Percentiles rank a stretch among this genome's conserved stretches.
Evolutionary conservation across 768 basidiomycete species (phyloP).

Genomic region (Porphyrellus cyaneotinctus): DNA sequence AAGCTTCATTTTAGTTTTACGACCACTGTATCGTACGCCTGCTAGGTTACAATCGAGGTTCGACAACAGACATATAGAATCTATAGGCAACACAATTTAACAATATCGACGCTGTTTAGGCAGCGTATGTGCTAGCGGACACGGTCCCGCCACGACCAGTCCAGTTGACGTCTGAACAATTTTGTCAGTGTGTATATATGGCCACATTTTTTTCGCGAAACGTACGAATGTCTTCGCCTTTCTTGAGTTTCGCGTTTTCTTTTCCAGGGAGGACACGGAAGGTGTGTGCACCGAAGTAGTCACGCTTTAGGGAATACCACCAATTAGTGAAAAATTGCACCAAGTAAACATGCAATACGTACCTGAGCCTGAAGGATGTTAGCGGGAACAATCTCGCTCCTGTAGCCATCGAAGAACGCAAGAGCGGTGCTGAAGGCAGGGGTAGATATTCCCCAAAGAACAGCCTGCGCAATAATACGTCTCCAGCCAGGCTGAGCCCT

Average conservation of each 20-base stretch:
- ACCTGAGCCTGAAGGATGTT: constrained; percentile 94
- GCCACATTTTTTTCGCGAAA: constrained; percentile 23
- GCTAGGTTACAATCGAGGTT: constrained; percentile 12
- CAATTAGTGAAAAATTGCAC: constrained; percentile 1
- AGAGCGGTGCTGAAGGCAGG: constrained; percentile 98
- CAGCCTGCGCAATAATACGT: constrained; percentile 92
- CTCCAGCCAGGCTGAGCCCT: constrained; percentile 98
- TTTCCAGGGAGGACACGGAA: constrained; percentile 92
- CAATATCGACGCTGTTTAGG: constrained; percentile 34
- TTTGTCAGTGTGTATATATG: not conserved
- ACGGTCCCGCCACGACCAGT: constrained; percentile 96
- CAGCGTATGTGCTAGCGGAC: constrained; percentile 81
- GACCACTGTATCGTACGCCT: constrained; percentile 14
- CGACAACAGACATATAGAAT: constrained; percentile 9
- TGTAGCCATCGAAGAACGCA: constrained; percentile 98
- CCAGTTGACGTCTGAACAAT: constrained; percentile 85
- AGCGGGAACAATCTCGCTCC: constrained; percentile 91
- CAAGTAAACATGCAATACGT: constrained; percentile 9
- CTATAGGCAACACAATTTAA: constrained; percentile 11
- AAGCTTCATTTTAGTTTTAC: constrained; percentile 11
- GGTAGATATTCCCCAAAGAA: constrained; percentile 96
- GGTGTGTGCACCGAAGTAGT: constrained; percentile 99
- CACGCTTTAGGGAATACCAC: constrained; percentile 54
- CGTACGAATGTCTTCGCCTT: constrained; percentile 85
- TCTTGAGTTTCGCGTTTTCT: constrained; percentile 78